A percentile compares a stretch with the other conserved stretches of the same genome.
Evolutionary conservation across 2,329 filamentous ascomycete species (phyloP).

Genomic region (Penicillium sp.): DNA sequence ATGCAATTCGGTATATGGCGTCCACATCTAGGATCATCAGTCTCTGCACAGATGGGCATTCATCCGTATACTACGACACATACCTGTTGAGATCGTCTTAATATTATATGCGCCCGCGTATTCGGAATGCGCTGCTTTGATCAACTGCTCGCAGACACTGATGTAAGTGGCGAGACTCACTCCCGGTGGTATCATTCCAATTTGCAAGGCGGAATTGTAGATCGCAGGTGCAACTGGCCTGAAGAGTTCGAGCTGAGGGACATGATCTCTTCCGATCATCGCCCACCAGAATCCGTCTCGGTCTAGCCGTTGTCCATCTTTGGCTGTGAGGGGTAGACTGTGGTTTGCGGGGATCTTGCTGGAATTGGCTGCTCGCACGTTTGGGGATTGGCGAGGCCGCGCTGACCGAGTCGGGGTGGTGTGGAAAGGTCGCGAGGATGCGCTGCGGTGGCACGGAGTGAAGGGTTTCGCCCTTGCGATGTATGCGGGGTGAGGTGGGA

Average conservation of each 20-base stretch:
- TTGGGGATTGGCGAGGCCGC: background rate
- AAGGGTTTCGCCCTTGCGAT: background rate
- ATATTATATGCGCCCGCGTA: constrained; percentile 14
- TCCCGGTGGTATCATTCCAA: constrained; percentile 1
- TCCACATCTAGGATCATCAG: constrained; percentile 23
- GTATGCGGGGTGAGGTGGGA: background rate
- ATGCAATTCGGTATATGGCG: constrained; percentile 27
- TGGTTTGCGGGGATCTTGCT: background rate
- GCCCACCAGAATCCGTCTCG: background rate
- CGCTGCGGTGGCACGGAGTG: background rate
- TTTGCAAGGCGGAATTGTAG: constrained; percentile 2
- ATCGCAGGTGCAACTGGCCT: background rate
- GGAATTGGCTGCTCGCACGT: background rate
- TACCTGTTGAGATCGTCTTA: constrained; percentile 22
- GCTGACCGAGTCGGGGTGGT: constrained; percentile 6
- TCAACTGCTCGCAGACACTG: constrained; percentile 15
- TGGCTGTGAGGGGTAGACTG: background rate
- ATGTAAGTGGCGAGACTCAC: constrained; percentile 20
- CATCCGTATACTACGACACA: background rate
- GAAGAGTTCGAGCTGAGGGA: background rate
- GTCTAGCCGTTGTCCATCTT: background rate
- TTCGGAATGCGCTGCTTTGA: constrained; percentile 8
- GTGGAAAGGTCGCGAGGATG: constrained; percentile 11
- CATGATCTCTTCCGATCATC: background rate
- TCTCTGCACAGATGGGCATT: background rate